phyloP scores from a whole-genome alignment of 345 rosid species.

The Aethionema arabicum region DNA sequence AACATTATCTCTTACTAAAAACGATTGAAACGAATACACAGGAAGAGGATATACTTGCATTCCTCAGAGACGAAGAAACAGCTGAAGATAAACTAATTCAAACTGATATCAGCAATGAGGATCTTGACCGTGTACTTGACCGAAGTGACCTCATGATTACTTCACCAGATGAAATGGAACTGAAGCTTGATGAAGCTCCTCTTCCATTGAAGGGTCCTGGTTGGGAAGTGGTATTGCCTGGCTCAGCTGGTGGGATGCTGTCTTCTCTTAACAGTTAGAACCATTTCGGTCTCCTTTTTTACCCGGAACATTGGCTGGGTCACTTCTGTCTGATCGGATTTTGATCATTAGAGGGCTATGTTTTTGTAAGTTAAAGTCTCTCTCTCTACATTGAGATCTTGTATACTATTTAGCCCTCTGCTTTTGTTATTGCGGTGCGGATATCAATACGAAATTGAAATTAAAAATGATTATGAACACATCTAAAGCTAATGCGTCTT shows the following conservation, averaged over 20 bases:
- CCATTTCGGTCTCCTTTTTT: constrained; percentile 7
- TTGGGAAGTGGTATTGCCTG: constrained; percentile 93
- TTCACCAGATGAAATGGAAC: constrained; percentile 26
- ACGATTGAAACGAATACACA: constrained; percentile 30
- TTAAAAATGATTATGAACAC: no score
- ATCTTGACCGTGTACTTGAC: constrained; percentile 65
- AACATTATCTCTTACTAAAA: background rate
- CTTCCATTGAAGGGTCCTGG: constrained; percentile 87
- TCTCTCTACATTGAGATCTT: constrained; percentile 5
- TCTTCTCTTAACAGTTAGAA: constrained; percentile 70
- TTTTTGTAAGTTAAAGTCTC: constrained; percentile 23
- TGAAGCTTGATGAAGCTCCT: constrained; percentile 25
- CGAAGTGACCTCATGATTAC: constrained; percentile 64
- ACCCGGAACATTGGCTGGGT: constrained; percentile 17
- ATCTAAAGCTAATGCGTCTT: no score
- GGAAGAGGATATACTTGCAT: constrained; percentile 80
- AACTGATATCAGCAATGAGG: constrained; percentile 76
- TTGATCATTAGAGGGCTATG: constrained; percentile 15
- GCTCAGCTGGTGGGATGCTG: constrained; percentile 68
- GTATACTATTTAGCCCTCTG: constrained; percentile 13
- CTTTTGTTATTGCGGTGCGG: constrained; percentile 8
- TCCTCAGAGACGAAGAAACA: constrained; percentile 74
- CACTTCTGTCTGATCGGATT: constrained; percentile 14
- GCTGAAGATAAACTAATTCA: constrained; percentile 91
- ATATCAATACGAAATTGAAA: background rate